Evolutionary conservation across 192 early-diverging fungal species (phyloP), one percentile per base, ranked within the genome.

Genomic region (Coemansia sp.): DNA sequence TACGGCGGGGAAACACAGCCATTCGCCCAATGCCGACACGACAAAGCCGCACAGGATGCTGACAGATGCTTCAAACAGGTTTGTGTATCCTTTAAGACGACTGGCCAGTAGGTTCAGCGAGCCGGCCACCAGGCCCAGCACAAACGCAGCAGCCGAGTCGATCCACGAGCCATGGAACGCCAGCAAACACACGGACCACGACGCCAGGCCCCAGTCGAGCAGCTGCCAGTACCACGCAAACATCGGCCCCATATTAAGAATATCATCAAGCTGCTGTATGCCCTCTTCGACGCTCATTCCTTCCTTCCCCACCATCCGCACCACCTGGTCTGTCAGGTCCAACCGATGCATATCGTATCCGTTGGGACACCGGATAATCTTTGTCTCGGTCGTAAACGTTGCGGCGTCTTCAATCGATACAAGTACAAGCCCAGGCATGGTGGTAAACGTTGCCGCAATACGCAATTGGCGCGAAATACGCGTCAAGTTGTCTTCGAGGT

Each of bases 311-410:
- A 90, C 77, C 48, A 75, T 63, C 11, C 85, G 84, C 25, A 85
- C 81, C 14, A 88, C 56, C 9, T 77, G 74, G 69, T 90, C 86
- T 17, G 86, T 83, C 15, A 83, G 70, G 8, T 81, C 79, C 36
- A 85, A 70, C 23, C 84, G 81, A 66, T 83, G 75, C 87, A 90
- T 88, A 40, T 90, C 85, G 58, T 84, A 81, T 2, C 80, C 78
- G 15, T 83, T 83, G 9, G 80, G 57, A 15, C 81, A 72, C 12
- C 84, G 81, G 53, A 90, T 81, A 60, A 90, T 76, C 54, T 86
- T 86, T 1, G 88, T 90, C 57, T 90, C 88, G 8, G 86, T 82
- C 0, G 87, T 88, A 38, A 86, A 86, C 7, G 86, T 90, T 11
- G 80, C 70, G 3, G 75, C 71, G 56, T 90, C 88, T 49, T 85